Evolutionary conservation across 345 rosid species (phyloP), one percentile per base, ranked within the genome.

Genomic region (Camelina laxa): DNA sequence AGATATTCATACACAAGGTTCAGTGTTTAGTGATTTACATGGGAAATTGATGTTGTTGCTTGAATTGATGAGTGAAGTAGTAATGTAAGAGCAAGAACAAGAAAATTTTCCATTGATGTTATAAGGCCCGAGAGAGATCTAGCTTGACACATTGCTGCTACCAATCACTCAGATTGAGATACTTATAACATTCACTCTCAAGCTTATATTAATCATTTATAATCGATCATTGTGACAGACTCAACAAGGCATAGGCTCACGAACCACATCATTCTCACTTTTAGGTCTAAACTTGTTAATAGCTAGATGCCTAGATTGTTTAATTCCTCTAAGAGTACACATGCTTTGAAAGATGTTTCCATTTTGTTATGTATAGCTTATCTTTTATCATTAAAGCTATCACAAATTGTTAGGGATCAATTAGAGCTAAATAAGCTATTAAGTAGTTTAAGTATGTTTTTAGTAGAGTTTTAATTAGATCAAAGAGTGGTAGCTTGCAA

Each of bases 251-350:
- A 60, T 71, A 70, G 67, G 59, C 67, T 60, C 49, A 60, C 67
- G 75, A 72, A 42, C 30, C 20, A 13, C 60, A 72, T 72, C 24
- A 61, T 60, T 61, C 51, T 38, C 76, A 54, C 17, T 70, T 31
- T 59, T 35, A 60, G 44, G 60, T 60, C 50, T 49, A 36, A 4
- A 38, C 9, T 30, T 42, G 33, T 30, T 64, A 41, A 54, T 17
- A 54, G 62, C 48, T 41, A 63, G 42, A 38, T 38, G 42, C 42
- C 44, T 27, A 56, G 62, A 73, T 41, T 45, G 47, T 65, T 27
- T 42, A 17, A 33, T 24, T 36, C n/a, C 15, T 22, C 50, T 39
- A 38, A 51, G 60, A 16, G 68, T 50, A 60, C 42, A 41, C 51
- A 50, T 62, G 69, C 50, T 61, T 41, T 39, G 69, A 60, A 36